phyloP scores from a whole-genome alignment of 257 asterid species.

The Solanum raphanifolium region DNA sequence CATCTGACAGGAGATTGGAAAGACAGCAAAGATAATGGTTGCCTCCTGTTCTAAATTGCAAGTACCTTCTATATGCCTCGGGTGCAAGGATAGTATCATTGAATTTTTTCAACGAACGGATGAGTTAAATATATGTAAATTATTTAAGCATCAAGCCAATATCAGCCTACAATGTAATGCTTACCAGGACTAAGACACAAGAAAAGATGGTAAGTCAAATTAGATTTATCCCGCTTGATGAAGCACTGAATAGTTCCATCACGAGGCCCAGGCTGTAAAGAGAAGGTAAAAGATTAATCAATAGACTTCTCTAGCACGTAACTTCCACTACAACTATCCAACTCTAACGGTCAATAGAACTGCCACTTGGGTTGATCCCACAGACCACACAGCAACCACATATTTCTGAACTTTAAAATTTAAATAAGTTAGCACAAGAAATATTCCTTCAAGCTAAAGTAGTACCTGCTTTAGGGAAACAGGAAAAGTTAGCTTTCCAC shows the following conservation, averaged over 20 bases:
- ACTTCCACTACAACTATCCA: neutral
- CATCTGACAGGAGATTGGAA: neutral
- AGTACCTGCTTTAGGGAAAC: constrained; percentile 84
- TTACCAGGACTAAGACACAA: constrained; percentile 90
- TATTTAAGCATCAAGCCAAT: neutral
- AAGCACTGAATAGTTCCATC: constrained; percentile 92
- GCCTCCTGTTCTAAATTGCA: neutral
- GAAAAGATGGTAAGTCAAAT: constrained; percentile 75
- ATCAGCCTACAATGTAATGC: constrained; percentile 1
- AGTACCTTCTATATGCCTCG: neutral
- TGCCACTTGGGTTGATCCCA: neutral
- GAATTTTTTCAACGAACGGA: neutral
- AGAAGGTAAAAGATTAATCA: constrained; percentile 1
- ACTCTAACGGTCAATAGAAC: neutral
- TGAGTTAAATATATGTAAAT: neutral
- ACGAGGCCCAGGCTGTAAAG: constrained; percentile 78
- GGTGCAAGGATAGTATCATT: neutral
- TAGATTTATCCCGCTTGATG: constrained; percentile 84
- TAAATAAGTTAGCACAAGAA: neutral
- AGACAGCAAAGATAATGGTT: neutral
- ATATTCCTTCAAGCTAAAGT: neutral
- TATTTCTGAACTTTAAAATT: neutral
- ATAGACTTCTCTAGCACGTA: neutral
- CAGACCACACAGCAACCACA: neutral
- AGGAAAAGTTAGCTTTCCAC: constrained; percentile 89